Evolutionary conservation across 768 basidiomycete genomes (phyloP), one percentile per base, ranked within the genome.

Genomic region (Lenzites betulinus): DNA sequence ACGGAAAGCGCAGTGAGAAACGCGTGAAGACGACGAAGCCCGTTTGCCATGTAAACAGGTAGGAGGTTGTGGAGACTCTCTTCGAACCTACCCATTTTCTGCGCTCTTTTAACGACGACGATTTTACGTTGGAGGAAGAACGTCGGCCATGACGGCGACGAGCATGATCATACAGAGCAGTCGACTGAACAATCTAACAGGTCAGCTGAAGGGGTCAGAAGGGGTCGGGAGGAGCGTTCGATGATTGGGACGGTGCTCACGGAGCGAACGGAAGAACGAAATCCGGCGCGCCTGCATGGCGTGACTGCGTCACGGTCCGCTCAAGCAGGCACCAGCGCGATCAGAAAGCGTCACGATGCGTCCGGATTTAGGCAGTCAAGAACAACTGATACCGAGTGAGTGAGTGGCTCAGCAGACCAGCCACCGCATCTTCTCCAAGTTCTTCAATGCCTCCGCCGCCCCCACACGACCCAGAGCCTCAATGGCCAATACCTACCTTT

Each of bases 401-500:
- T 43, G 11, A 4, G 36, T 22, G 13, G 15, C 44, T 36, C 44
- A 22, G 18, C 39, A 49, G 26, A 20, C 38, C 26, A n/a, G n/a
- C n/a, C 23, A 25, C 39, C 12, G 4, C 30, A 11, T 47, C 51
- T 25, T n/a, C 35, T 20, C 22, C 2, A 22, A 20, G 20, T n/a
- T 8, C 49, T 43, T 46, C 56, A n/a, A 54, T 61, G 62, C 76
- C 76, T 49, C 65, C 68, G 20, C 66, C 64, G 4, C 60, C 64
- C 0, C 65, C 68, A 23, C 64, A 68, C 7, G 25, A 55, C 0
- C 39, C 44, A 26, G 59, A 67, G n/a, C 73, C 76, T 15, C 42
- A 67, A 36, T 88, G 83, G 82, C 79, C 78, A 0, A 75, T 87
- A 28, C 89, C 88, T 28, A 81, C 73, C 44, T 76, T 90, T 54